phyloP scores from a whole-genome alignment of 148 eudicot species.

The Cornus florida region DNA sequence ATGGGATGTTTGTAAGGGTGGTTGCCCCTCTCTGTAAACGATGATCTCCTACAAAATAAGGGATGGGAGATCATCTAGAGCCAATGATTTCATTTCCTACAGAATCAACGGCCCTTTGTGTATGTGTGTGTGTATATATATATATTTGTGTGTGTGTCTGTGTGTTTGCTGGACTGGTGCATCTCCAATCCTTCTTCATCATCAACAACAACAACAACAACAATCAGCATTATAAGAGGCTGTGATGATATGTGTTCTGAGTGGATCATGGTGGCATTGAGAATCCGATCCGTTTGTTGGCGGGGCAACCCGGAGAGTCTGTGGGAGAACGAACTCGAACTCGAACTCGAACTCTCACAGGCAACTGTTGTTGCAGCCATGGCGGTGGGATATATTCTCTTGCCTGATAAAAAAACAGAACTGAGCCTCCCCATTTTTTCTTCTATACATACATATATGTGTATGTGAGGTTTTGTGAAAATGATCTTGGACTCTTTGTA shows the following conservation, averaged over 20 bases:
- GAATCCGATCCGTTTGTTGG: background rate
- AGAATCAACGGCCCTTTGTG: conserved; percentile 14
- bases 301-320: background rate
- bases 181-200: background rate
- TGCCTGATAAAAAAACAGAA: background rate
- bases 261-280: background rate
- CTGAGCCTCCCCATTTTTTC: background rate
- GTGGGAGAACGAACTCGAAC: background rate
- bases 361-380: conserved; percentile 1
- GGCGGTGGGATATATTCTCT: background rate
- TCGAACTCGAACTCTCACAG: background rate
- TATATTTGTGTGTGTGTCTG: background rate
- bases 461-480: too few species aligned
- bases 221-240: background rate
- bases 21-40: too few species aligned
- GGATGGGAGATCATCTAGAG: background rate
- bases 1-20: too few species aligned
- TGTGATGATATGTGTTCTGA: background rate
- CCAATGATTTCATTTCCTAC: conserved; percentile 11
- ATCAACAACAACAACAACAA: background rate
- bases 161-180: background rate
- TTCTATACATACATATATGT: too few species aligned
- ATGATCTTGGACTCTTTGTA: too few species aligned
- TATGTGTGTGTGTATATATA: background rate
- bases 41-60: too few species aligned